Evolutionary conservation across 2,329 filamentous ascomycete genomes (phyloP), one percentile per base, ranked within the genome.

Genomic region (Magnaporthiopsis incrustans): DNA sequence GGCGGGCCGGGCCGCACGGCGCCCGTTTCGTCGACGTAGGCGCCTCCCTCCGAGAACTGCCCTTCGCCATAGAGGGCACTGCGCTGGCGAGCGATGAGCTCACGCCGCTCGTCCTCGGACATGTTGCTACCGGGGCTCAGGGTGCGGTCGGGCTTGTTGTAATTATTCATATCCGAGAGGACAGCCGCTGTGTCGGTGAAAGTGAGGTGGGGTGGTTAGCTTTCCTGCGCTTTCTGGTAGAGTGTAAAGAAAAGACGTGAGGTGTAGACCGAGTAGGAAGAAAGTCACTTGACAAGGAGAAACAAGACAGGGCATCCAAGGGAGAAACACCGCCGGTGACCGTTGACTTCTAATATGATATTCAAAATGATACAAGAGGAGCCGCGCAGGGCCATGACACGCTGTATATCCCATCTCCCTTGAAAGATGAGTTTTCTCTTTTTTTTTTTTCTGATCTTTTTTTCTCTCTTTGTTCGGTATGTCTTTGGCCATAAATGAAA

Each of bases 51-150:
- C 73, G 89, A 86, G 74, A 91, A 89, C 62, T 84, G 75, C 14
- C 82, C 82, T 73, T 91, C 91, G 74, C 92, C 92, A 77, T 98
- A 99, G 69, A 99, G 80, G 68, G 94, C 93, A 77, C 89, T 93
- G 77, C 96, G 92, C 79, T 98, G 95, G 73, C 94, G 93, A 70
- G 93, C 91, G 77, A 98, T 96, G 76, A 98, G 84, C 71, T 98
- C 94, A 71, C 94, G 92, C 71, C 94, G 94, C 73, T 97, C 93
- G 72, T 97, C 93, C 80, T 98, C 95, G 74, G 89, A 96, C 89
- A 97, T 90, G 61, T 57, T 62, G 73, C 81, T 78, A 71, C 88
- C 88, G 63, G 91, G 91, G 79, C 91, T 95, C 79, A 92, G 85
- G 71, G 91, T 89, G 75, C 91, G 90, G 73, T 95, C 91, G 74